Evolutionary conservation across 345 rosid genomes (phyloP).

Genomic region (Camelina neglecta): DNA sequence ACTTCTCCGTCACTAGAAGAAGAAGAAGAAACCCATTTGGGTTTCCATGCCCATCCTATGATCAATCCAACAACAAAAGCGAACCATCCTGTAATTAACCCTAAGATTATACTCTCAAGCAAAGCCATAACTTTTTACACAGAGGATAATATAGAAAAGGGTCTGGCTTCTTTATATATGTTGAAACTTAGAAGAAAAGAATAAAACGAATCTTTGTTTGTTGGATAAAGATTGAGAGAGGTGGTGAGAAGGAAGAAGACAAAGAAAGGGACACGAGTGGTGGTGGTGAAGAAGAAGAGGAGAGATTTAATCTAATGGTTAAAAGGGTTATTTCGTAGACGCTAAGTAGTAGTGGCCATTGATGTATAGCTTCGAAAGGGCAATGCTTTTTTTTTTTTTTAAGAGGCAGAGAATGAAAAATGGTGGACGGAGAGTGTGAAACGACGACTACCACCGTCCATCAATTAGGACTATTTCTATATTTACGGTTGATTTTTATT

Average conservation of each 20-base stretch:
- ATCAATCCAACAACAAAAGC: constrained; percentile 63
- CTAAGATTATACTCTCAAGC: constrained; percentile 41
- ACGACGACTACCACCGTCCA: constrained; percentile 45
- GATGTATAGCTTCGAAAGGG: constrained; percentile 32
- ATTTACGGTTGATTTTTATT: not conserved
- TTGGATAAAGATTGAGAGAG: constrained; percentile 39
- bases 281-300: constrained; percentile 17
- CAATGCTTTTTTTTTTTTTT: constrained; percentile 4
- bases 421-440: constrained; percentile 44
- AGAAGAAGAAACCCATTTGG: constrained; percentile 53
- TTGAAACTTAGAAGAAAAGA: constrained; percentile 1
- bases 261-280: constrained; percentile 39
- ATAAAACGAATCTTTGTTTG: not conserved
- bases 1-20: constrained; percentile 7
- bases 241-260: constrained; percentile 48
- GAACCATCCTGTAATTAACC: constrained; percentile 49
- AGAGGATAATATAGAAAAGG: constrained; percentile 11
- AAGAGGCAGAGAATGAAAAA: constrained; percentile 15
- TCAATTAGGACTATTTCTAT: constrained; percentile 30
- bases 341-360: constrained; percentile 33
- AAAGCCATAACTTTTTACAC: constrained; percentile 39
- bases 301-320: constrained; percentile 17
- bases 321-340: constrained; percentile 6
- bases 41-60: constrained; percentile 77
- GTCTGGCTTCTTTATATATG: constrained; percentile 5